phyloP scores from a whole-genome alignment of 768 basidiomycete species.

The Albatrellus ellisii region DNA sequence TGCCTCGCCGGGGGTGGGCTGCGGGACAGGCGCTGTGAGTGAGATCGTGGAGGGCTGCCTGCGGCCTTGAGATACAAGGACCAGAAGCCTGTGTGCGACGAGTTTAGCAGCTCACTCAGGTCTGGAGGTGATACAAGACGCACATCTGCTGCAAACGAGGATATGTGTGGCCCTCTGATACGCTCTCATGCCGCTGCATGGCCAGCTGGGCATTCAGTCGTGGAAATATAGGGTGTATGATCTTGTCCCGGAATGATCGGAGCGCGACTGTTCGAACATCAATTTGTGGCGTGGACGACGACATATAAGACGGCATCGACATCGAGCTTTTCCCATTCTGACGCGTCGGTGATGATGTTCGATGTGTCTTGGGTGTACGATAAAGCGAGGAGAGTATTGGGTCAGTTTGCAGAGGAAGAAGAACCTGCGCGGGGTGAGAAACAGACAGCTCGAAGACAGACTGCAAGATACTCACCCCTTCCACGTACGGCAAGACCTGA shows the following conservation, averaged over 20 bases:
- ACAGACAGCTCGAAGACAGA: conserved; percentile 25
- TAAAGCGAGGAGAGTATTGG: conserved; percentile 55
- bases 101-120: conserved; percentile 1
- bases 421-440: conserved; percentile 24
- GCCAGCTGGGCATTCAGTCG: conserved; percentile 45
- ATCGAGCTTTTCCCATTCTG: conserved; percentile 34
- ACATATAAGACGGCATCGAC: conserved; percentile 19
- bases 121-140: conserved; percentile 12
- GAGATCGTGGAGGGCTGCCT: conserved; percentile 45
- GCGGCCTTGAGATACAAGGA: conserved; percentile 59
- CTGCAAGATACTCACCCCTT: conserved; percentile 54
- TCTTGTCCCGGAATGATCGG: conserved; percentile 66
- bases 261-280: conserved; percentile 77
- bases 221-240: conserved; percentile 53
- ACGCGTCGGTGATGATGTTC: conserved; percentile 36
- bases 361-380: conserved; percentile 36
- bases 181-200: conserved; percentile 40
- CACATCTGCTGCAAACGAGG: conserved; percentile 78
- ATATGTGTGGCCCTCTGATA: conserved; percentile 40
- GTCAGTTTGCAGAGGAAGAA: conserved; percentile 50
- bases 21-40: conserved; percentile 36
- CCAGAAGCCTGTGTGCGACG: conserved; percentile 42
- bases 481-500: conserved; percentile 74
- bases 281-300: conserved; percentile 37
- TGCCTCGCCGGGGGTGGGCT: conserved; percentile 50